Base-by-base conservation (phyloP, 345 rosid genomes). In the Citrus sp. region DNA sequence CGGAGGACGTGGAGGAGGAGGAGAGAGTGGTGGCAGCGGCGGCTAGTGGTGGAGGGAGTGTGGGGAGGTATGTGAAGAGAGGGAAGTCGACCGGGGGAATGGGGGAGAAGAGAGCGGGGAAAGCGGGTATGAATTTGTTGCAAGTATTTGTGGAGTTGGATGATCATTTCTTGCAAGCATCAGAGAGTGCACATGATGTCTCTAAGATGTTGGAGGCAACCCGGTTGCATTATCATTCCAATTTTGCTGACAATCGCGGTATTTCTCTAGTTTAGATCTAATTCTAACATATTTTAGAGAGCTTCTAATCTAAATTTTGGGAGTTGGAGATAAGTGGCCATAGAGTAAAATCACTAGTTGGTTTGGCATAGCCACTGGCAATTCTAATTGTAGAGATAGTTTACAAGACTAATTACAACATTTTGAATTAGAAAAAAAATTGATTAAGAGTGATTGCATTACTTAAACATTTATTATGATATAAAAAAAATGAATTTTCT, bases 201-300 rank as follows among this genome's bases (percentile, higher is more conserved):
- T 94, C 97, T 1, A 97, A 90, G 89, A 89, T 96, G 94, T 78
- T 97, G 84, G 98, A 97, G 90, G 98, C 98, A 28, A 90, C 98
- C 6, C 83, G 97, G 77, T 81, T 97, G 78, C 97, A 94, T 91
- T 97, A 93, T 85, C 99, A 97, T 85, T 97, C 98, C n/a, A 97
- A 97, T 84, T 97, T 94, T 78, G 98, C 98, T 2, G 98, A 97
- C 85, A 92, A 94, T 86, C 82, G 98, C 62, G 95, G 98, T 94
- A 87, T 78, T 67, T 25, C 18, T 46, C 34, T 56, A 28, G 16
- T 28, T 42, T 58, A 6, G 32, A 70, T 55, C 28, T 46, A 66
- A 5, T 54, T 46, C 42, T 63, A 62, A 28, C 9, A 22, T 62
- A 4, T 34, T 30, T 62, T 40, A 14, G 21, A 10, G 27, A 19